Evolutionary conservation across 106 monocot genomes (phyloP).

Genomic region (Dendrobium officinale): DNA sequence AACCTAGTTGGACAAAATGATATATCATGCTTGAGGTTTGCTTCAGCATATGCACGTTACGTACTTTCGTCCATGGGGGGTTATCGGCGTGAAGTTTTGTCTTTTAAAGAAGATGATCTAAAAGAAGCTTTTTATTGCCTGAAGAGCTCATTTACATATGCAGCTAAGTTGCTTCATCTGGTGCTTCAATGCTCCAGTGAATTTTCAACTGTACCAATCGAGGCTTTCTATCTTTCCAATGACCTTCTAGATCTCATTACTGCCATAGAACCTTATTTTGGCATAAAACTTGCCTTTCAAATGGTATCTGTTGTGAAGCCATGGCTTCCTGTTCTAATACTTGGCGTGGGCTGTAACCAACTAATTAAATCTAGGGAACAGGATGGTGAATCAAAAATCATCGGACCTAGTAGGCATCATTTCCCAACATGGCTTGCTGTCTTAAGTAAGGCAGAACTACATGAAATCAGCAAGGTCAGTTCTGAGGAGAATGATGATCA

Average conservation of each 20-base stretch:
- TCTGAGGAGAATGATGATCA: conserved; percentile 7
- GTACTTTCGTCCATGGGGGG: conserved; percentile 22
- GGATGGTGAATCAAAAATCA: not conserved
- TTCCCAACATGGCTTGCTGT: conserved; percentile 49
- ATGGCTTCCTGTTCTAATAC: conserved; percentile 76
- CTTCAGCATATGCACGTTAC: conserved; percentile 34
- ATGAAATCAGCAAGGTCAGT: conserved; percentile 16
- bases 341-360: conserved; percentile 52
- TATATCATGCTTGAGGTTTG: conserved; percentile 44
- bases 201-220: conserved; percentile 26
- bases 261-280: conserved; percentile 43
- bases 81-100: conserved; percentile 10
- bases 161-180: conserved; percentile 69
- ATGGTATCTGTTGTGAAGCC: conserved; percentile 40
- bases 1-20: conserved; percentile 22
- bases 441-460: conserved; percentile 41
- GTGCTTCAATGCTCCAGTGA: conserved; percentile 33
- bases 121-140: conserved; percentile 28
- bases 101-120: conserved; percentile 31
- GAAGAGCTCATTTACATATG: conserved; percentile 68
- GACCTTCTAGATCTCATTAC: conserved; percentile 63
- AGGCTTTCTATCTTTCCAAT: conserved; percentile 54
- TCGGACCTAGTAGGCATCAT: not conserved
- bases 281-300: conserved; percentile 34
- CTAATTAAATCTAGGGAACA: conserved; percentile 19